Evolutionary conservation across 225 moss, liverwort and hornwort species (phyloP).

Genomic region (Thuidium tamariscinum): DNA sequence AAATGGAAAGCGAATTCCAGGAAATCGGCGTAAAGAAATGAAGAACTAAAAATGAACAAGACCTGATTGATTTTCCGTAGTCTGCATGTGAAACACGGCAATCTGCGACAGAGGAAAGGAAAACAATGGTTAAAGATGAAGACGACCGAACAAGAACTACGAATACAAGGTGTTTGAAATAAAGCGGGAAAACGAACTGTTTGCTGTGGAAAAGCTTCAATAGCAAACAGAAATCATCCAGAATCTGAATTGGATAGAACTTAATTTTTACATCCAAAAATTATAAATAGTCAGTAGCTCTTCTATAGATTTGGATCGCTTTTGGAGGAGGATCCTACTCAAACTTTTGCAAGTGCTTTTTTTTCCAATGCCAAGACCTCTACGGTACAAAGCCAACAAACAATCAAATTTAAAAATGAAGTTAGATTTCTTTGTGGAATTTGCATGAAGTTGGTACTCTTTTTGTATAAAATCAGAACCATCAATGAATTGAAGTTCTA

Average conservation of each 20-base stretch:
- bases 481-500: background rate
- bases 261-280: background rate
- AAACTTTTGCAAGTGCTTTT: background rate
- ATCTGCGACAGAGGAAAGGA: background rate
- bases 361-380: too few species aligned
- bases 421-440: accelerated
- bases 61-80: background rate
- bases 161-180: background rate
- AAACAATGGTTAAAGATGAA: too few species aligned
- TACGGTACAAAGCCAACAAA: too few species aligned
- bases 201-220: background rate
- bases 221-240: background rate
- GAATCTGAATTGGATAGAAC: background rate
- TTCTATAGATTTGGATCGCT: too few species aligned
- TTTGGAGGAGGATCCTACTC: too few species aligned
- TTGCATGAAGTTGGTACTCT: background rate
- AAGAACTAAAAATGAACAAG: background rate
- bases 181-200: background rate
- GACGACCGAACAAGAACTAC: too few species aligned
- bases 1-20: background rate
- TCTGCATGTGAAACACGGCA: background rate
- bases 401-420: background rate
- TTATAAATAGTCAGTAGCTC: too few species aligned
- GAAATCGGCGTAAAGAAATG: too few species aligned
- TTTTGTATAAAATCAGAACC: background rate